phyloP scores from a whole-genome alignment of 805 yeast genomes.

The Sporopachydermia quercuum region DNA sequence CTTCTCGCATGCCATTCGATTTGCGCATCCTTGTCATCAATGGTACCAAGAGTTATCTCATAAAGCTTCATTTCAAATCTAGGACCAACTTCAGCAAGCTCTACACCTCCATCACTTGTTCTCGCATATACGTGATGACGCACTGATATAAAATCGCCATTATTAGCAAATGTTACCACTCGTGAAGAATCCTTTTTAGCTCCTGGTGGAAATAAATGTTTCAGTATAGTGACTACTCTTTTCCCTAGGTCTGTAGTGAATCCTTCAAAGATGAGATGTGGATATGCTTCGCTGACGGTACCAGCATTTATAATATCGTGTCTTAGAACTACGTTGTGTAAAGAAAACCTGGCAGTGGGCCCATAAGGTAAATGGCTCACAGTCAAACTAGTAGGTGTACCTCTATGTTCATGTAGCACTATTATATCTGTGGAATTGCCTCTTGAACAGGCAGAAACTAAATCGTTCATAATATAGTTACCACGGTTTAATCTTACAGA shows the following conservation, averaged over 20 bases:
- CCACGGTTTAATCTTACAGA: conserved; percentile 87
- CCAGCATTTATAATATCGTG: conserved; percentile 84
- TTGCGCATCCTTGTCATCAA: conserved; percentile 93
- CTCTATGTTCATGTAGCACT: conserved; percentile 90
- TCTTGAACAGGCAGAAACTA: conserved; percentile 70
- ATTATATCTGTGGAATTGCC: conserved; percentile 76
- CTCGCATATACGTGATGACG: conserved; percentile 90
- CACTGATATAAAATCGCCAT: conserved; percentile 84
- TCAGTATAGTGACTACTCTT: conserved; percentile 64
- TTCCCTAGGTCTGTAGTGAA: conserved; percentile 70
- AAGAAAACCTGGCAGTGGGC: conserved; percentile 85
- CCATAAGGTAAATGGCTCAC: conserved; percentile 96
- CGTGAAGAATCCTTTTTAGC: conserved; percentile 79
- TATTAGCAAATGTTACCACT: conserved; percentile 84
- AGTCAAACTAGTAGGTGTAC: conserved; percentile 91
- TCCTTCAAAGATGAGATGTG: conserved; percentile 87
- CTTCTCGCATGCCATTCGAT: conserved; percentile 94
- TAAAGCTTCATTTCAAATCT: conserved; percentile 91
- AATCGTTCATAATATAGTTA: conserved; percentile 69
- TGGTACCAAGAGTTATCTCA: conserved; percentile 76
- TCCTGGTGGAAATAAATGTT: conserved; percentile 95
- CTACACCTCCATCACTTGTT: conserved; percentile 73
- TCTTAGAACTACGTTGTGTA: conserved; percentile 87
- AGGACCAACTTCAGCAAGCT: conserved; percentile 96
- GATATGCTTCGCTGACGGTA: conserved; percentile 80